Base-by-base conservation (phyloP, 2,329 filamentous ascomycete species). In the Aspergillus sergii region DNA sequence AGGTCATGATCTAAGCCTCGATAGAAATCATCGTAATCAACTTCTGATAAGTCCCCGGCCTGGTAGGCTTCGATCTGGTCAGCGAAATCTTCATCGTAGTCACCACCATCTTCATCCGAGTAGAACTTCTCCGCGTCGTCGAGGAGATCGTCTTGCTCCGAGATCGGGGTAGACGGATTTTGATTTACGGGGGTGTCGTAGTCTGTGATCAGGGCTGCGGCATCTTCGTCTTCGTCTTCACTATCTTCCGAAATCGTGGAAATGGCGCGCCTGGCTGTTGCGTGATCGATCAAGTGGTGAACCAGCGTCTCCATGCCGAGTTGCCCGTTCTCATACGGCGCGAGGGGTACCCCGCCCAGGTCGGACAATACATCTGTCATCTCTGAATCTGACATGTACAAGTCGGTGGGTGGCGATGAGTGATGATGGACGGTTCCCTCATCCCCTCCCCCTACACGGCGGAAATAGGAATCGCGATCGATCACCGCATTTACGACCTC, bases 101-200 rank as follows among this genome's bases (percentile, higher is more conserved):
- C 57, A 11, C 65, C 66, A 55, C 69, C 67, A 30, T 70, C 71
- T 28, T 72, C 68, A 34, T 72, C 73, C 0, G 70, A 69, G 59
- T 78, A 77, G 23, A 78, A 77, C 36, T 67, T 72, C 26, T 72
- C 65, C n/a, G 73, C 71, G 45, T 78, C 73, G 48, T 76, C 73
- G 8, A 71, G 63, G 21, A 77, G 74, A 30, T 73, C 69, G 34
- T 75, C 72, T 10, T 63, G 57, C 9, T 60, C 58, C 0, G 66
- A 64, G 1, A 66, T 61, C 2, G 65, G 63, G 10, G 70, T 68
- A 1, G 68, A 58, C 9, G 56, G 48, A 19, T 57, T 48, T n/a
- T 68, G 64, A 26, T 61, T 61, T 5, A 69, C 66, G 1, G 55
- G 51, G 1, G 69, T 64, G 28, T 76, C 71, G 56, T 71, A 72